Evolutionary conservation across 305 asterid genomes (phyloP).

Genomic region (Lippia alba): DNA sequence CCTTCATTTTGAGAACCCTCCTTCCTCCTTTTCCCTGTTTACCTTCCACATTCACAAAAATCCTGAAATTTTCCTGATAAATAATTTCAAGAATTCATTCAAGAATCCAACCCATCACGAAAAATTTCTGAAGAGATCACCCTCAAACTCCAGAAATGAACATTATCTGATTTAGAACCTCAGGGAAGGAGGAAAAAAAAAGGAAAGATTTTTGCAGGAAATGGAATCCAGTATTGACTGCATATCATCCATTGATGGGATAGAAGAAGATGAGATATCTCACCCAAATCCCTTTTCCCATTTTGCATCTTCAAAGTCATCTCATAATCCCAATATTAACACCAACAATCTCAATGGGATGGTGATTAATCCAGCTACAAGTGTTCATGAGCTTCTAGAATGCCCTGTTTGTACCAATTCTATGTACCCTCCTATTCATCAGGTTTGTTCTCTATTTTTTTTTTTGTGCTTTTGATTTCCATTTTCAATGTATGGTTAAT

Average conservation of each 20-base stretch:
- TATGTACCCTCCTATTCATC: slow-evolving; percentile 95
- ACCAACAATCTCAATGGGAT: slow-evolving; percentile 46
- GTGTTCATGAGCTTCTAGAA: slow-evolving; percentile 92
- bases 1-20: slow-evolving; percentile 42
- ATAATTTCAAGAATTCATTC: slow-evolving; percentile 5
- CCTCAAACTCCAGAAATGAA: slow-evolving; percentile 36
- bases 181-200: slow-evolving; percentile 9
- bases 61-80: slow-evolving; percentile 25
- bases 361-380: slow-evolving; percentile 62
- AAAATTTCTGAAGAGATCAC: slow-evolving; percentile 19
- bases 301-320: slow-evolving; percentile 59
- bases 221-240: slow-evolving; percentile 89
- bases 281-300: slow-evolving; percentile 60
- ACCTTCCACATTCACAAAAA: slow-evolving; percentile 30
- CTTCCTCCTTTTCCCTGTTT: slow-evolving; percentile 28
- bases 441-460: slow-evolving; percentile 46
- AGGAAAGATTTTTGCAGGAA: slow-evolving; percentile 23
- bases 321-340: slow-evolving; percentile 42
- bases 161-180: slow-evolving; percentile 33
- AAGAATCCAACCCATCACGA: slow-evolving; percentile 28
- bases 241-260: slow-evolving; percentile 67
- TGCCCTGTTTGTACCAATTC: slow-evolving; percentile 92
- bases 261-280: slow-evolving; percentile 81
- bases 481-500: background rate
- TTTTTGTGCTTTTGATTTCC: background rate